Evolutionary conservation across 345 rosid species (phyloP), one percentile per base, ranked within the genome.

Genomic region (Sapria himalayana): DNA sequence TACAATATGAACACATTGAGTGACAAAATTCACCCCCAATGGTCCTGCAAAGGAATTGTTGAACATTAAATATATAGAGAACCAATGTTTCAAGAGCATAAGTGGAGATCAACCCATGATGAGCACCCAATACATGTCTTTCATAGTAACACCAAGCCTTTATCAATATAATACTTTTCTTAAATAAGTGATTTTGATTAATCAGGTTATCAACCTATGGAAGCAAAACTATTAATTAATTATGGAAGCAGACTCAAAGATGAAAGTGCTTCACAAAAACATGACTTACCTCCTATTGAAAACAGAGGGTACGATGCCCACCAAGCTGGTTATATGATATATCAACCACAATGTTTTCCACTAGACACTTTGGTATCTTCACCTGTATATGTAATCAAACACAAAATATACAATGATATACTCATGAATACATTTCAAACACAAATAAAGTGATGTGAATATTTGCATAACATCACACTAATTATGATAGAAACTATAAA

Each of bases 101-200:
- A 42, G 99, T 91, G 0, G 99, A 84, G 45, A 91, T 91, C 56
- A 91, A 74, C n/a, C 39, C 99, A 51, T 91, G 99, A 66, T 84
- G 99, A 61, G 99, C 95, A 52, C 99, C 99, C 61, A 91, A 50
- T 60, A 84, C 84, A 37, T 95, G 95, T 60, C 99, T 91, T 73
- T 91, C 99, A 57, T 91, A 91, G 59, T 91, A 91, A 73, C 99
- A 91, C 99, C 99, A 91, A 7, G 95, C 95, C 56, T 91, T 91
- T 42, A 91, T 80, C 66, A 91, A 55, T 53, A 91, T 84, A 49
- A 84, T 84, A 64, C 99, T 91, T 39, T 84, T 73, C 61, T 84
- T 91, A 72, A 91, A 84, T 48, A 91, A 70, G 65, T 91, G 95
- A 49, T 71, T 59, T 45, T 76, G 79, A 54, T 62, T 68, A 52